Evolutionary conservation across 2,329 filamentous ascomycete species (phyloP).

Genomic region (Hypoxylon sp.): DNA sequence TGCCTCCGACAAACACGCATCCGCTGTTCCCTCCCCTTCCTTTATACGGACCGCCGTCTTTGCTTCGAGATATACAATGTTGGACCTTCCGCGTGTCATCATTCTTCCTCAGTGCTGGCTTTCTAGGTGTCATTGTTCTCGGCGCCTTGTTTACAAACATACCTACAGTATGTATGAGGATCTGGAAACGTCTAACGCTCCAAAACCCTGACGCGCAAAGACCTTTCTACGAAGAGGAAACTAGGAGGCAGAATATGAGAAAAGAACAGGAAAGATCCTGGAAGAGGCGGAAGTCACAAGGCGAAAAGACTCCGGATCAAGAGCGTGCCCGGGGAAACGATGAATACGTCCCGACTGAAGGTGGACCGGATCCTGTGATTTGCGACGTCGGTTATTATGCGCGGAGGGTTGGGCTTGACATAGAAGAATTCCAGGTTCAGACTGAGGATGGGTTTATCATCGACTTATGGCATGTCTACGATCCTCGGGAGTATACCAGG

Average conservation of each 20-base stretch:
- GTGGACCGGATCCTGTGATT: slow-evolving; percentile 81
- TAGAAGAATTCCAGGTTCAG: slow-evolving; percentile 85
- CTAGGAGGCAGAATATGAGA: slow-evolving; percentile 67
- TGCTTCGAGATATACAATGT: slow-evolving; percentile 75
- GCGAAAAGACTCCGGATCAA: slow-evolving; percentile 57
- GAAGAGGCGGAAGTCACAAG: slow-evolving; percentile 61
- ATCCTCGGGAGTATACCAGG: slow-evolving; percentile 78
- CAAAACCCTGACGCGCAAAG: slow-evolving; percentile 71
- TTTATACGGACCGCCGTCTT: slow-evolving; percentile 80
- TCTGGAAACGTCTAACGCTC: slow-evolving; percentile 68
- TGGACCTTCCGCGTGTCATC: slow-evolving; percentile 75
- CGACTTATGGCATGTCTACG: slow-evolving; percentile 88
- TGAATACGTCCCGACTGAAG: slow-evolving; percentile 81
- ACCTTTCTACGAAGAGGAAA: slow-evolving; percentile 81
- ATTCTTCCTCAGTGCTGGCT: slow-evolving; percentile 81
- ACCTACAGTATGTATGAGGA: slow-evolving; percentile 62
- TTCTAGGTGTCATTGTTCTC: slow-evolving; percentile 80
- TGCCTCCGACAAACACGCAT: slow-evolving; percentile 78
- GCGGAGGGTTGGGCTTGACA: slow-evolving; percentile 85
- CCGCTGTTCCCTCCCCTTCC: slow-evolving; percentile 88
- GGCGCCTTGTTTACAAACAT: slow-evolving; percentile 79
- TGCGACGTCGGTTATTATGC: slow-evolving; percentile 91
- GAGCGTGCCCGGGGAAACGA: slow-evolving; percentile 59
- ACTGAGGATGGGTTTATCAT: slow-evolving; percentile 96
- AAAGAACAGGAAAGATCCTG: slow-evolving; percentile 72